These are phyloP conservation scores for Wallacemonas sp. DNA, from an alignment of 208 protist genomes.

Conservation along the genomic window DNA sequence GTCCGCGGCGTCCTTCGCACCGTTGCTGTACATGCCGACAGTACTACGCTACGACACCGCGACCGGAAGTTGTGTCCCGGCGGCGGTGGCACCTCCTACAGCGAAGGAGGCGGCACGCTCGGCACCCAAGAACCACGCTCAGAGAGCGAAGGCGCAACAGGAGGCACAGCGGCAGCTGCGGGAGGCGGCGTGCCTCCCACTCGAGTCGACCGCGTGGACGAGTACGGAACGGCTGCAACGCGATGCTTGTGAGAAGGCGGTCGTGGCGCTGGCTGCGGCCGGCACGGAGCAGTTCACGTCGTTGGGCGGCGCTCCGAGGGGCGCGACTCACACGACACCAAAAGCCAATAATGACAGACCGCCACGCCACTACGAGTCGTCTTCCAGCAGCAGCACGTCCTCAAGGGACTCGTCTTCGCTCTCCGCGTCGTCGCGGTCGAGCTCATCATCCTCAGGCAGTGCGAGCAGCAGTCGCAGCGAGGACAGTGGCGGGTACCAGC, in stretches of 20 bases:
- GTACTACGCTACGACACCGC: neutral
- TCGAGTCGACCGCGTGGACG: neutral
- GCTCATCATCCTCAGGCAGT: too few relatives aligned
- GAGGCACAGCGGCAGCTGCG: neutral
- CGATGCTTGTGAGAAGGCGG: neutral
- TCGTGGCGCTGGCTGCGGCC: neutral
- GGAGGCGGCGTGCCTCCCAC: neutral
- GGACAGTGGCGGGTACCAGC: neutral
- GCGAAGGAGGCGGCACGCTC: too few relatives aligned
- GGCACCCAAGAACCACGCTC: too few relatives aligned
- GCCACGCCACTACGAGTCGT: too few relatives aligned
- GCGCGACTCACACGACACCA: too few relatives aligned
- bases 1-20: constrained; percentile 44
- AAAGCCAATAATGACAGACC: too few relatives aligned
- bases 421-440: constrained; percentile 5
- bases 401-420: neutral
- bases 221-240: neutral
- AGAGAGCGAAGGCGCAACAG: neutral
- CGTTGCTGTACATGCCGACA: constrained; percentile 32
- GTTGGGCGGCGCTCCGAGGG: too few relatives aligned
- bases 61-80: neutral
- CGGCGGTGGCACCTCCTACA: neutral
- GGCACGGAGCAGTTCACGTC: too few relatives aligned
- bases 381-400: neutral
- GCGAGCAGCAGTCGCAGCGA: neutral